phyloP scores from a whole-genome alignment of 2,329 filamentous ascomycete genomes.

The Diplodia sapinea region DNA sequence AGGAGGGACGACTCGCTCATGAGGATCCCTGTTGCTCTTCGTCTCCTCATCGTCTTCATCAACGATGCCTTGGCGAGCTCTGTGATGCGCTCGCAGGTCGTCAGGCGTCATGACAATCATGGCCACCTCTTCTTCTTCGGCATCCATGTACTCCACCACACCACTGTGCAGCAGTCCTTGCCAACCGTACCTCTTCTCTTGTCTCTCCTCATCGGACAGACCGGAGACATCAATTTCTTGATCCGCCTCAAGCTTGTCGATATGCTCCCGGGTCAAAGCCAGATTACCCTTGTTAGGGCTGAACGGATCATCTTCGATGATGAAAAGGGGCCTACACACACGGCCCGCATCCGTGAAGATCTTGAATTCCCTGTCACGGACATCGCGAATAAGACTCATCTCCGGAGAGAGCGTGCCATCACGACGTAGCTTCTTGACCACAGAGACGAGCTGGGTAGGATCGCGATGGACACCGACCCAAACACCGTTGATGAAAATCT shows the following conservation, averaged over 20 bases:
- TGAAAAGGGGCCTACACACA: conserved; percentile 91
- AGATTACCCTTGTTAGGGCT: conserved; percentile 77
- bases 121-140: conserved; percentile 96
- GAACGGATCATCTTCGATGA: conserved; percentile 83
- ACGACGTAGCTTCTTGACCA: conserved; percentile 77
- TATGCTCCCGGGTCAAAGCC: conserved; percentile 83
- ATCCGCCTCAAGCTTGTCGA: conserved; percentile 76
- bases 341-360: conserved; percentile 97
- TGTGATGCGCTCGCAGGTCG: conserved; percentile 72
- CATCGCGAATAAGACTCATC: conserved; percentile 93
- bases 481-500: conserved; percentile 96
- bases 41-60: conserved; percentile 18
- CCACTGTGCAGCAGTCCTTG: conserved; percentile 81
- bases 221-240: conserved; percentile 66
- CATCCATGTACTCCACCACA: conserved; percentile 94
- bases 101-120: conserved; percentile 99
- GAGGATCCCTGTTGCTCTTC: conserved; percentile 64
- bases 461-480: conserved; percentile 97
- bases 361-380: conserved; percentile 96
- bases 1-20: conserved; percentile 85
- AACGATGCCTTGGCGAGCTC: conserved; percentile 26
- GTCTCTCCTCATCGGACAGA: conserved; percentile 63
- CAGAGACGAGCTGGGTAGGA: conserved; percentile 80
- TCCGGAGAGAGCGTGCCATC: conserved; percentile 86
- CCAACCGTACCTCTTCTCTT: conserved; percentile 78